Evolutionary conservation across 2,329 filamentous ascomycete species (phyloP), one percentile per base, ranked within the genome.

Genomic region (Verruconis gallopava): DNA sequence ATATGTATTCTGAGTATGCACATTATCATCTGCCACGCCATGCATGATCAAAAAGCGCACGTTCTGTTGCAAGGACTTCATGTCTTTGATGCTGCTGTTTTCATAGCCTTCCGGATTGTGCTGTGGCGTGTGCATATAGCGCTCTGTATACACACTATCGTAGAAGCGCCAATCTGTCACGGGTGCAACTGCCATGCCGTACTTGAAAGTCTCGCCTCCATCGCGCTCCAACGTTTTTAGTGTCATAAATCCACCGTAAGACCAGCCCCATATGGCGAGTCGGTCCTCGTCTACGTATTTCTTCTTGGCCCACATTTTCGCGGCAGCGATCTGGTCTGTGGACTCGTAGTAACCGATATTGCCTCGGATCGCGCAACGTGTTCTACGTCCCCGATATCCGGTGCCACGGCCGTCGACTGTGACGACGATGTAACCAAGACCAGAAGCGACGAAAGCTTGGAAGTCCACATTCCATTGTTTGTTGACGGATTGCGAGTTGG

Each of bases 151-250:
- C 53, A 95, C 79, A 45, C 78, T 84, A 63, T 95, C 84, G 63
- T 98, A 98, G 63, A 82, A 94, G 44, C 82, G 74, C 91, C 91
- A 98, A 61, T 98, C 88, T 0, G 89, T 96, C n/a, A 98, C 91
- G 14, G 91, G 91, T 1, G 91, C 91, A 40, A 98, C 93, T 4
- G 93, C 86, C 83, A 98, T 94, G 51, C 91, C 93, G 59, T 98
- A 98, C 49, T 79, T 79, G 66, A 95, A 98, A 0, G 88, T 96
- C 55, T 76, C 60, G 4, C 93, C 91, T 5, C 77, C 89, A 57
- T 98, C 91, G 47, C 77, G 73, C 67, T 98, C 91, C 11, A 98
- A 77, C 1, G 85, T 91, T 67, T 98, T 98, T 53, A 98, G 72
- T 4, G 91, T 85, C 68, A 84, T 83, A 68, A 93, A 98, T 9